Base-by-base conservation (phyloP, 2,329 filamentous ascomycete genomes). In the Colletotrichum sp. region DNA sequence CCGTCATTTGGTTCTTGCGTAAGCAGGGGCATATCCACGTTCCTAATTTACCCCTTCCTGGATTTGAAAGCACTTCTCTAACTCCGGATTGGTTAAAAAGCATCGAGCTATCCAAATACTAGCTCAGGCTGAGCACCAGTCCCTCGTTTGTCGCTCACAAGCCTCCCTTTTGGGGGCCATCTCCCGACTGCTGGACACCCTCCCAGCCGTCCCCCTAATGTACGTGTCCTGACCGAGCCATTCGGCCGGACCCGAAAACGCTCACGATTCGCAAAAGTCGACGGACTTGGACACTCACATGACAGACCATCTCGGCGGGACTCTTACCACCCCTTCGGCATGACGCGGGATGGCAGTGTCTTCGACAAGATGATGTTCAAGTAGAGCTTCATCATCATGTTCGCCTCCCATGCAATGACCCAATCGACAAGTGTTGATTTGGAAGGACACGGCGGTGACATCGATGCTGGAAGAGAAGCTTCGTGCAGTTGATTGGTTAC, bases 211-310 rank as follows among this genome's bases (percentile, higher is more conserved):
- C 49, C 10, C 36, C 18, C 30, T 18, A n/a, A 64, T 30, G 60
- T 69, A 59, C 34, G 64, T 67, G 63, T 68, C 39, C 65, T 52
- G 26, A 64, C 55, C 36, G 26, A 62, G 60, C 34, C 64, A 26
- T 60, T 72, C 59, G 74, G 70, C 55, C 74, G 64, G 64, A 49
- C 71, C 74, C 59, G 74, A 69, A 21, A 34, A n/a, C 72, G 36
- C 70, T 59, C 49, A 34, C 65, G 10, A 64, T 34, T 36, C n/a
- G 8, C 44, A 74, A 76, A 60, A 21, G 28, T 24, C 34, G 74
- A 49, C 49, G 36, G 34, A 59, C 64, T 15, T 59, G 15, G 18
- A 32, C n/a, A 71, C 71, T 69, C 65, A 76, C 70, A 76, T 73
- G 74, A 76, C 28, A 26, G 64, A 30, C 65, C 44, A 52, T n/a